Evolutionary conservation across 805 yeast species (phyloP).

Genomic region (Candida hungchunana): DNA sequence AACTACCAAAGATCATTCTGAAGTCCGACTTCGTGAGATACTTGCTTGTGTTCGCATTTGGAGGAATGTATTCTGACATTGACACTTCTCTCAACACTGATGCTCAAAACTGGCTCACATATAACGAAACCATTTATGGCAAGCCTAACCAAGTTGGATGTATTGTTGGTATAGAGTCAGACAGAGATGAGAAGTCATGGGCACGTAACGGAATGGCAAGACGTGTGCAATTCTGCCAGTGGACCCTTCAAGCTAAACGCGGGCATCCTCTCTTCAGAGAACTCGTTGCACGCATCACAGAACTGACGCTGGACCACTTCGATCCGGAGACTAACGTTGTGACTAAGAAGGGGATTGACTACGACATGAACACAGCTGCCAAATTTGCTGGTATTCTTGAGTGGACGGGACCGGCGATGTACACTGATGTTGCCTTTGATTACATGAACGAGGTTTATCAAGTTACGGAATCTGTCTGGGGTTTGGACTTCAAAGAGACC

Average conservation of each 20-base stretch:
- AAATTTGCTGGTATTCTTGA: slow-evolving; percentile 56
- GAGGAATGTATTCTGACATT: slow-evolving; percentile 59
- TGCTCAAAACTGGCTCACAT: slow-evolving; percentile 54
- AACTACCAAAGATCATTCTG: slow-evolving; percentile 74
- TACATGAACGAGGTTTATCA: slow-evolving; percentile 25
- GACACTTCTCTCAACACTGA: slow-evolving; percentile 55
- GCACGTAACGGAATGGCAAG: slow-evolving; percentile 40
- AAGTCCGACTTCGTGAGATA: slow-evolving; percentile 94
- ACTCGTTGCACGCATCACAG: slow-evolving; percentile 49
- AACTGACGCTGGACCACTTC: slow-evolving; percentile 41
- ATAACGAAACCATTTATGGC: slow-evolving; percentile 12
- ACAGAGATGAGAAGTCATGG: slow-evolving; percentile 50
- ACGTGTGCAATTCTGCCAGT: slow-evolving; percentile 57
- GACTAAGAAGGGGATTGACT: slow-evolving; percentile 25
- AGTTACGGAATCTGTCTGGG: slow-evolving; percentile 2
- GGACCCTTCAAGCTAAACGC: slow-evolving; percentile 55
- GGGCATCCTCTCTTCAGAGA: slow-evolving; percentile 58
- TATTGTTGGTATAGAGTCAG: slow-evolving; percentile 51
- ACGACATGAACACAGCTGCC: slow-evolving; percentile 37
- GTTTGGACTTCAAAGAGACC: slow-evolving; percentile 9
- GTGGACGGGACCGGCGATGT: slow-evolving; percentile 51
- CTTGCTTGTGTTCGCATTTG: slow-evolving; percentile 73
- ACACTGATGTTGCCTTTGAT: slow-evolving; percentile 43
- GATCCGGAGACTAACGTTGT: slow-evolving; percentile 27
- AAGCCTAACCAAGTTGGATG: slow-evolving; percentile 40